phyloP scores from a whole-genome alignment of 176 grass and related monocot species.

The Dendrocalamus sinicus region DNA sequence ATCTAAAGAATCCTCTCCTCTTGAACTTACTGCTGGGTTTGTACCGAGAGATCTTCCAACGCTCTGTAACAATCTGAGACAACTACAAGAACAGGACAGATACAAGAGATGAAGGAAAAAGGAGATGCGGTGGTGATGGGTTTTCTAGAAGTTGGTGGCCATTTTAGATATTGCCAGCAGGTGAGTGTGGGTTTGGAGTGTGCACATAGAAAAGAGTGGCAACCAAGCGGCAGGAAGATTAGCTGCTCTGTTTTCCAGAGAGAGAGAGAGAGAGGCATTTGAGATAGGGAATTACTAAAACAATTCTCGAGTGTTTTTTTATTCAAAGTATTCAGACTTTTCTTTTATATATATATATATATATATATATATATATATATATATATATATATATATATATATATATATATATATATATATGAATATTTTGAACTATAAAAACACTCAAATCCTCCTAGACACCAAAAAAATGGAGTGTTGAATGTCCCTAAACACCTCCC shows the following conservation, averaged over 20 bases:
- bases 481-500: too few relatives aligned
- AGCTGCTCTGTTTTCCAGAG: not conserved
- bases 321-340: too few relatives aligned
- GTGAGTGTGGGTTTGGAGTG: constrained; percentile 1
- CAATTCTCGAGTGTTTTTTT: too few relatives aligned
- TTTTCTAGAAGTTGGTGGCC: constrained; percentile 39
- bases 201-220: constrained; percentile 26
- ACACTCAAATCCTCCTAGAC: too few relatives aligned
- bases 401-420: too few relatives aligned
- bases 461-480: too few relatives aligned
- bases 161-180: constrained; percentile 27
- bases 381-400: too few relatives aligned
- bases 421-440: too few relatives aligned
- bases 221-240: not conserved
- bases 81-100: not conserved
- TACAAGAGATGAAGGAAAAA: not conserved
- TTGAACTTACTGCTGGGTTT: not conserved
- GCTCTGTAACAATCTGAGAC: not conserved
- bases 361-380: too few relatives aligned
- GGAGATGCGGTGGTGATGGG: constrained; percentile 1
- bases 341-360: too few relatives aligned
- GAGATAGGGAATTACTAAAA: too few relatives aligned
- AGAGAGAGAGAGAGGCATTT: not conserved
- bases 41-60: not conserved
- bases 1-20: not conserved